Percentiles rank a stretch among this genome's conserved stretches.
These are phyloP conservation scores for Phylloporus sp. DNA, from an alignment of 768 basidiomycete genomes.

Conservation along the genomic window DNA sequence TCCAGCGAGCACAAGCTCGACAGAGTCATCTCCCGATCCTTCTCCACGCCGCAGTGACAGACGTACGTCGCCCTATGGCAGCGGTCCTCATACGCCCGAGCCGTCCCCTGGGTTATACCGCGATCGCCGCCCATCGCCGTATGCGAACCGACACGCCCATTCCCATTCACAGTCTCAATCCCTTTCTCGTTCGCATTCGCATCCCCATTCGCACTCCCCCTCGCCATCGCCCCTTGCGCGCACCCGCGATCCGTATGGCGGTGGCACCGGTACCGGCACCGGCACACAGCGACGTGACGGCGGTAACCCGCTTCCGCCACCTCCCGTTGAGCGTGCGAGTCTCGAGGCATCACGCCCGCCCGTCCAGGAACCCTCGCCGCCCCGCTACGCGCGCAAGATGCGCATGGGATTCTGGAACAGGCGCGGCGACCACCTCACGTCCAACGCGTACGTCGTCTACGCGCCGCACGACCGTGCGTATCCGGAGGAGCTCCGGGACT, in stretches of 20 bases:
- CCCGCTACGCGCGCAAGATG: slow-evolving; percentile 28
- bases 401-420: slow-evolving; percentile 68
- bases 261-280: background rate
- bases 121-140: slow-evolving; percentile 23
- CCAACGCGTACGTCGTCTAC: slow-evolving; percentile 54
- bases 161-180: too few species aligned
- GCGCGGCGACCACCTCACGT: slow-evolving; percentile 68
- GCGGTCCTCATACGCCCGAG: slow-evolving; percentile 19
- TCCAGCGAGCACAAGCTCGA: slow-evolving; percentile 5
- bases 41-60: slow-evolving; percentile 25
- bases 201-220: slow-evolving; percentile 13
- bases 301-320: slow-evolving; percentile 28
- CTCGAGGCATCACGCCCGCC: slow-evolving; percentile 26
- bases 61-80: slow-evolving; percentile 20
- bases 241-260: slow-evolving; percentile 11
- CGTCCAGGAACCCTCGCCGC: slow-evolving; percentile 27
- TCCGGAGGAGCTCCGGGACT: slow-evolving; percentile 55
- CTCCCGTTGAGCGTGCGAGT: slow-evolving; percentile 23
- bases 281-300: slow-evolving; percentile 14
- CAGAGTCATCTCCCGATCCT: slow-evolving; percentile 26
- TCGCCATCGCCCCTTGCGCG: slow-evolving; percentile 9
- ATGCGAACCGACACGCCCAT: slow-evolving; percentile 8
- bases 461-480: slow-evolving; percentile 53
- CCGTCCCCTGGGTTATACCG: slow-evolving; percentile 25
- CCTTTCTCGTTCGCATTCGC: background rate